Evolutionary conservation across 1,139 yeast species (phyloP), one percentile per base, ranked within the genome.

Genomic region (Maudiozyma humilis): DNA sequence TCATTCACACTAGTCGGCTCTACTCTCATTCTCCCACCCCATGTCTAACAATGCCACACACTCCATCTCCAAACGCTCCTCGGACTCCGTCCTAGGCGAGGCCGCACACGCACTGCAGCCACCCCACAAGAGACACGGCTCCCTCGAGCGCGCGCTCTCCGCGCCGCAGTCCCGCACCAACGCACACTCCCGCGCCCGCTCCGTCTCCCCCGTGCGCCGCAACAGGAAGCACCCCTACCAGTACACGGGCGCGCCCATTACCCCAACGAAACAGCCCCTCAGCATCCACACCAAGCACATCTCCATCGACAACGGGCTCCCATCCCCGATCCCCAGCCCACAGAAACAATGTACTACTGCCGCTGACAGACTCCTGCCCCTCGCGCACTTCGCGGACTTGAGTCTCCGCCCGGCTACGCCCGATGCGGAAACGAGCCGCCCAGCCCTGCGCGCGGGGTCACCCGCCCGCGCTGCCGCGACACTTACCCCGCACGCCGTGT

Each of bases 401-500:
- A 50, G 19, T 42, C 43, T 36, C 42, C 43, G 13, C 10, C 34
- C 38, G 2, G 3, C 35, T 15, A n/a, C n/a, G n/a, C n/a, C n/a
- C n/a, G n/a, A n/a, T n/a, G n/a, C n/a, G n/a, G n/a, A n/a, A n/a
- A n/a, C n/a, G n/a, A n/a, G n/a, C n/a, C n/a, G n/a, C n/a, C n/a
- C n/a, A n/a, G n/a, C n/a, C n/a, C n/a, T n/a, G n/a, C n/a, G n/a
- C n/a, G n/a, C n/a, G n/a, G n/a, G n/a, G n/a, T n/a, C n/a, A n/a
- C n/a, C n/a, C n/a, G n/a, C n/a, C n/a, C n/a, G n/a, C n/a, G n/a
- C n/a, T n/a, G n/a, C n/a, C n/a, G n/a, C n/a, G n/a, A n/a, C n/a
- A n/a, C n/a, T n/a, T n/a, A n/a, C n/a, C n/a, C 8, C 27, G 8
- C 76, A 73, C 45, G 66, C 68, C 18, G 82, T 87, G 4, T 82